Percentiles rank a stretch among this genome's conserved stretches.
phyloP scores from a whole-genome alignment of 768 basidiomycete species.

The Leucosporidium creatinivorum region DNA sequence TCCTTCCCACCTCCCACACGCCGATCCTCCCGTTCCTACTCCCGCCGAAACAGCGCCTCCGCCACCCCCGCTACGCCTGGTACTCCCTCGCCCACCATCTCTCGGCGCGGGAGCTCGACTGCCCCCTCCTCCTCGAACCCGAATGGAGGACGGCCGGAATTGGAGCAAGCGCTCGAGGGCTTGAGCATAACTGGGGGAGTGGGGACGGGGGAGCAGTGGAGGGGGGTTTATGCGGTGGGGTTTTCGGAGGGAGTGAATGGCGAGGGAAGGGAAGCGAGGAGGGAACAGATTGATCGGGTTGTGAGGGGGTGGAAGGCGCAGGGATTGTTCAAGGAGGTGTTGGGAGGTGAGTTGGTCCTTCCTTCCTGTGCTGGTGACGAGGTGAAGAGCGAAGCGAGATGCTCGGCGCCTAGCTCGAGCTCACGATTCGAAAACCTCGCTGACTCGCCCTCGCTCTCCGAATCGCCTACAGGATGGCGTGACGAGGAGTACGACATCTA shows the following conservation, averaged over 20 bases:
- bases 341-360: slow-evolving; percentile 38
- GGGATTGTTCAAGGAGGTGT: slow-evolving; percentile 39
- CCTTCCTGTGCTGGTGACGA: slow-evolving; percentile 2
- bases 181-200: neutral
- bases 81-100: neutral
- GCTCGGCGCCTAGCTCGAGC: neutral
- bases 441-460: no score
- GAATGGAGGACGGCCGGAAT: neutral
- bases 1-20: neutral
- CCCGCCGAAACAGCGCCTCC: slow-evolving; percentile 31
- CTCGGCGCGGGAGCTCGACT: neutral
- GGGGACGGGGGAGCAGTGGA: neutral
- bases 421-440: neutral
- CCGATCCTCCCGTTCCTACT: slow-evolving; percentile 25
- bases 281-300: slow-evolving; percentile 36
- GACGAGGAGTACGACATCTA: slow-evolving; percentile 64
- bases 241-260: slow-evolving; percentile 34
- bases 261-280: slow-evolving; percentile 22
- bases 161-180: neutral
- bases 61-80: neutral
- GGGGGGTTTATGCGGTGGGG: slow-evolving; percentile 18
- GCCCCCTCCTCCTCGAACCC: neutral
- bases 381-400: neutral
- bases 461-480: slow-evolving; percentile 58
- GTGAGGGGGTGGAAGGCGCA: slow-evolving; percentile 40